phyloP scores from a whole-genome alignment of 306 rosid species.

The Hippophae tibetana region DNA sequence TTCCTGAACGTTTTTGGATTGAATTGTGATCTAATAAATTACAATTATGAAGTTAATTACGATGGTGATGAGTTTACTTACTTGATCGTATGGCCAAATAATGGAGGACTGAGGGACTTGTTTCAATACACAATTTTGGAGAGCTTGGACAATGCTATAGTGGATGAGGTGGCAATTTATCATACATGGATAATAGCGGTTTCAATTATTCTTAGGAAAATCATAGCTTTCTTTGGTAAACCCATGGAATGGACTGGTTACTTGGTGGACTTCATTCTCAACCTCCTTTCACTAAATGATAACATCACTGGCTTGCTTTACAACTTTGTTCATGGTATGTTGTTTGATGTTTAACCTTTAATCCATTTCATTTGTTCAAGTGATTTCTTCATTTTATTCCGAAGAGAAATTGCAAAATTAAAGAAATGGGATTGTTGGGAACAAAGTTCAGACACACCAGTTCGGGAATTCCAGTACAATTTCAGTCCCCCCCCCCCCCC shows the following conservation, averaged over 20 bases:
- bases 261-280: conserved; percentile 53
- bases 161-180: conserved; percentile 18
- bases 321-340: conserved; percentile 40
- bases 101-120: conserved; percentile 41
- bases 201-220: conserved; percentile 43
- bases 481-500: too few species aligned
- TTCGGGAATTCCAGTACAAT: too few species aligned
- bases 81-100: conserved; percentile 51
- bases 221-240: conserved; percentile 37
- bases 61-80: conserved; percentile 17
- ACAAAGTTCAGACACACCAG: too few species aligned
- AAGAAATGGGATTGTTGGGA: too few species aligned
- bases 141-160: conserved; percentile 24
- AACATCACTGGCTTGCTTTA: conserved; percentile 35
- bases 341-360: neutral
- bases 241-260: conserved; percentile 59
- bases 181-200: conserved; percentile 49
- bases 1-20: too few species aligned
- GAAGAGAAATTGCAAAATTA: too few species aligned
- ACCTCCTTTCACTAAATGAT: conserved; percentile 53
- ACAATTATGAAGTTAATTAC: neutral
- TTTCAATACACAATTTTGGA: conserved; percentile 28
- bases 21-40: neutral
- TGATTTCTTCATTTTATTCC: neutral
- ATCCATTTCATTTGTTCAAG: neutral